Conservation (phyloP, 768 basidiomycete species). For the Lepiota venenata region DNA sequence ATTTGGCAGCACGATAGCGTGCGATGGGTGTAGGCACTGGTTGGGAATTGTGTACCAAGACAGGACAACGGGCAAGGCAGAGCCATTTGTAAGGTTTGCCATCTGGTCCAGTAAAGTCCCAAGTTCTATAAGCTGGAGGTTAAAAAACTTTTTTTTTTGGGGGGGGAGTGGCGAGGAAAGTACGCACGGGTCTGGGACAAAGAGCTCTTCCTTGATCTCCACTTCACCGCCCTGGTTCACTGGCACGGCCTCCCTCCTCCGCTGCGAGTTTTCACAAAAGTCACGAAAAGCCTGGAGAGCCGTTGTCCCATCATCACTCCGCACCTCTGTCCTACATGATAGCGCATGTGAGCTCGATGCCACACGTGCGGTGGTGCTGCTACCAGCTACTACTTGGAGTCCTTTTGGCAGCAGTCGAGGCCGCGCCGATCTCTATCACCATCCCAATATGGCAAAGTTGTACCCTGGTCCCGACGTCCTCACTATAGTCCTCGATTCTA, state of each 20-base stretch:
- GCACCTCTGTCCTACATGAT: not conserved
- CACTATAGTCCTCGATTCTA: constrained; percentile 21
- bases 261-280: constrained; percentile 1
- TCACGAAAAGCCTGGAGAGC: constrained; percentile 8
- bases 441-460: constrained; percentile 17
- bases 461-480: constrained; percentile 20
- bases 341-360: not conserved
- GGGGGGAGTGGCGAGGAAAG: not conserved
- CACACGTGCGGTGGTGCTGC: too few relatives aligned
- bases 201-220: not conserved
- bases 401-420: not conserved
- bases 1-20: constrained; percentile 31
- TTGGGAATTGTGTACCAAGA: constrained; percentile 25
- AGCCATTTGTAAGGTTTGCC: constrained; percentile 37
- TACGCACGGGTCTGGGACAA: constrained; percentile 11
- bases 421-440: not conserved
- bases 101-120: constrained; percentile 27
- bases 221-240: not conserved
- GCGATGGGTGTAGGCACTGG: constrained; percentile 23
- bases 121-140: constrained; percentile 32
- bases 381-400: not conserved
- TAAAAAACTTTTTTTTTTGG: too few relatives aligned
- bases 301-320: not conserved
- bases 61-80: constrained; percentile 33
- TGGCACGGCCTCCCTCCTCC: not conserved